Base-by-base conservation (phyloP, 805 yeast species). In the Cyberlindnera bimundalis region DNA sequence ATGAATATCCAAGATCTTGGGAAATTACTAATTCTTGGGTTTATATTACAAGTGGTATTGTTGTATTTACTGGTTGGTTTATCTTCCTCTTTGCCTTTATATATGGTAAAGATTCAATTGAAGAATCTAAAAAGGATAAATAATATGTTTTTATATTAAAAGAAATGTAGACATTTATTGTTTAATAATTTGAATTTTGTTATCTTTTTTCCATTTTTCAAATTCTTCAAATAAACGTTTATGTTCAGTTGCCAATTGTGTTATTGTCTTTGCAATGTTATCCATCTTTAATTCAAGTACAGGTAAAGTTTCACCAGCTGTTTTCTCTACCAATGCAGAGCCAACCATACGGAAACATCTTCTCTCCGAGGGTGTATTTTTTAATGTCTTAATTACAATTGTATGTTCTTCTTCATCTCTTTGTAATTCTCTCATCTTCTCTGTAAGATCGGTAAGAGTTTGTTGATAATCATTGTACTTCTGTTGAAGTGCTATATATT, bases 311-410 rank as follows among this genome's bases (percentile, higher is more conserved):
- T 85, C 88, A n/a, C 73, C 80, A 5, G 88, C 93, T 4, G 80
- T 73, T 50, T 85, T 81, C 56, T 89, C 95, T 14, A 90, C 84
- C 24, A 91, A 70, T 4, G 90, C 96, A 9, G 96, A 95, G 19
- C 96, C 97, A 24, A 91, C 76, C 96, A 93, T 88, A 55, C 95
- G 79, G 65, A 79, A 89, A 56, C 97, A 88, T 58, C 81, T 80
- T 46, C 99, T 76, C 33, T 73, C 78, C 2, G 52, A 47, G 18
- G 80, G 79, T 9, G 78, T 67, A 1, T 64, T 66, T 31, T 61
- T 48, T 23, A 84, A 62, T 2, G 91, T 81, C 16, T 70, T 74
- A 12, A 81, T 53, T 1, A 84, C 93, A 14, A 82, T 64, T 27
- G 67, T 67, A 43, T 64, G 70, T 41, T 70, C 73, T 38, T 68